Evolutionary conservation across 139 green algal genomes (phyloP).

Genomic region (Chara braunii): DNA sequence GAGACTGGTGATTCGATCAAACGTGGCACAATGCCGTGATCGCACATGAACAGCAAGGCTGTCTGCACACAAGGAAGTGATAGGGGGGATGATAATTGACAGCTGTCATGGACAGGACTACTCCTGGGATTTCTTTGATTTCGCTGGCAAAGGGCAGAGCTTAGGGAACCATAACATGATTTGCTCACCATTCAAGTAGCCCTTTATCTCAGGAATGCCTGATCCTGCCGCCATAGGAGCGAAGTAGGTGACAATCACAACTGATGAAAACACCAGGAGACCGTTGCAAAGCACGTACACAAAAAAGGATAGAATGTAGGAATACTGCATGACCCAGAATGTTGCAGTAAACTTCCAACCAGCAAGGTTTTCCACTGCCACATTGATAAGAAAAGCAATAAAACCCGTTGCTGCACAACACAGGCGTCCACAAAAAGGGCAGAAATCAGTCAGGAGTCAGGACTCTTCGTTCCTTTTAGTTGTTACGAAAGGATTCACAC

Average conservation of each 20-base stretch:
- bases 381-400: constrained; percentile 57
- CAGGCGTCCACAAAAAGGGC: too few species aligned
- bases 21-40: too few species aligned
- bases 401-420: constrained; percentile 12
- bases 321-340: constrained; percentile 50
- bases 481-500: too few species aligned
- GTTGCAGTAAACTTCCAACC: constrained; percentile 66
- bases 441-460: too few species aligned
- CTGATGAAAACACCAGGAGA: constrained; percentile 47
- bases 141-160: too few species aligned
- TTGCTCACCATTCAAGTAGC: constrained; percentile 65
- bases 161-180: neutral
- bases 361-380: constrained; percentile 68
- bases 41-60: too few species aligned
- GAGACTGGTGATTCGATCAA: too few species aligned
- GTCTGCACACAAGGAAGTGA: too few species aligned
- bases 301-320: constrained; percentile 33
- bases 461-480: too few species aligned
- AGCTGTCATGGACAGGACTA: too few species aligned
- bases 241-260: constrained; percentile 49
- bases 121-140: too few species aligned
- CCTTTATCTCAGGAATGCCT: constrained; percentile 75
- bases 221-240: constrained; percentile 55
- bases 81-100: too few species aligned
- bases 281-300: constrained; percentile 59